These are phyloP conservation scores for Fomitopsis betulina DNA, from an alignment of 1,284 basidiomycete species.

Conservation along the genomic window DNA sequence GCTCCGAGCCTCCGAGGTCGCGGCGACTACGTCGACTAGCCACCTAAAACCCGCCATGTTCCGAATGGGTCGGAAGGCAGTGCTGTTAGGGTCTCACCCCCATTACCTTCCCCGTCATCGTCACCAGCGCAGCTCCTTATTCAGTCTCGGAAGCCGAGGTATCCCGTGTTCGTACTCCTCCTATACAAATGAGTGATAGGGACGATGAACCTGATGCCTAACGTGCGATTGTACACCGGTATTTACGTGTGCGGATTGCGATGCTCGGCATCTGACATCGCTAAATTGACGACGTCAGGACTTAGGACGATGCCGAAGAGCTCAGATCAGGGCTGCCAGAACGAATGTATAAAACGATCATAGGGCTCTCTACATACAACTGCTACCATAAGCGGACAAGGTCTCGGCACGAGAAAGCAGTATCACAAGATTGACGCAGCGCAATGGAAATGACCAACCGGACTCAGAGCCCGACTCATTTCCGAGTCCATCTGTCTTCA, in stretches of 20 bases:
- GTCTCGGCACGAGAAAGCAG: neutral
- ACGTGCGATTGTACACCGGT: neutral
- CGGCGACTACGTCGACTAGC: neutral
- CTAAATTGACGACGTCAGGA: neutral
- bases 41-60: neutral
- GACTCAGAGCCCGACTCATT: constrained; percentile 15
- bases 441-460: neutral
- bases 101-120: neutral
- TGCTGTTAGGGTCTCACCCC: neutral
- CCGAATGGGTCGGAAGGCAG: neutral
- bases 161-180: neutral
- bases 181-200: neutral
- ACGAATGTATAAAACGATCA: neutral
- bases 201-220: neutral
- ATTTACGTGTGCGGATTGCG: neutral
- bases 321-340: neutral
- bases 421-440: neutral
- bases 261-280: neutral
- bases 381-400: neutral
- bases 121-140: neutral
- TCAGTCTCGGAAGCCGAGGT: neutral
- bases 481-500: constrained; percentile 64
- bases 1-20: neutral
- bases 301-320: neutral
- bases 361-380: neutral